Evolutionary conservation across 73 alveolate genomes (phyloP).

Genomic region (Uronychia binucleata): DNA sequence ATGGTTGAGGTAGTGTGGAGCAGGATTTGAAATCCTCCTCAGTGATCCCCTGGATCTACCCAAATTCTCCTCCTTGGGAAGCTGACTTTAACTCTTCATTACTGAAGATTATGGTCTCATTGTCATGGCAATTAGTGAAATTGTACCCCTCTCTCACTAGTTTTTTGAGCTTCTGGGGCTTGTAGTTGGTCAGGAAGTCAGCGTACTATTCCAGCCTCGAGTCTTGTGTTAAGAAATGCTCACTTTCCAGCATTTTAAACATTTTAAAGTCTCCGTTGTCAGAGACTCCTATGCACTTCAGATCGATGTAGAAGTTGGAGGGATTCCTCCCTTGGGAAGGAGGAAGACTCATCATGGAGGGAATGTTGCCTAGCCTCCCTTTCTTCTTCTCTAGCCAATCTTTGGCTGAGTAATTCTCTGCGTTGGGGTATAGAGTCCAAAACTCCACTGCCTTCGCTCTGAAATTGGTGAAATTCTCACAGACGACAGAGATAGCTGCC

Average conservation of each 20-base stretch:
- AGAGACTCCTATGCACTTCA: not conserved
- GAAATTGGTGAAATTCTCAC: not conserved
- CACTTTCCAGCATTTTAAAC: not conserved
- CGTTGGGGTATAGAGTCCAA: not conserved
- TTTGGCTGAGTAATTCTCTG: not conserved
- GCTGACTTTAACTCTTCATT: not conserved
- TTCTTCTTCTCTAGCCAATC: not conserved
- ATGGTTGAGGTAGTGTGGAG: no score
- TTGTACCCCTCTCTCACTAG: not conserved
- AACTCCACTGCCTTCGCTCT: not conserved
- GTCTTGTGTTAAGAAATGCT: not conserved
- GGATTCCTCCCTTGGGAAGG: not conserved
- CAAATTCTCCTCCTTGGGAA: not conserved
- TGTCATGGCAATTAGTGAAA: not conserved
- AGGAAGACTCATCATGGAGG: not conserved
- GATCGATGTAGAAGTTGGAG: not conserved
- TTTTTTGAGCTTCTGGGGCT: not conserved
- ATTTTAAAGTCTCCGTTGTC: not conserved
- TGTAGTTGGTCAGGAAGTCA: not conserved
- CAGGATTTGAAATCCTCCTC: not conserved
- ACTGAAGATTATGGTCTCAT: not conserved
- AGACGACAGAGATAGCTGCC: not conserved
- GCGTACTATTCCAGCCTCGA: not conserved
- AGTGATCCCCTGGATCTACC: not conserved
- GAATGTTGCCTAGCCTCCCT: not conserved